A percentile compares a stretch with the other conserved stretches of the same genome.
phyloP scores from a whole-genome alignment of 169 alveolate species.

The Eimeria necatrix region DNA sequence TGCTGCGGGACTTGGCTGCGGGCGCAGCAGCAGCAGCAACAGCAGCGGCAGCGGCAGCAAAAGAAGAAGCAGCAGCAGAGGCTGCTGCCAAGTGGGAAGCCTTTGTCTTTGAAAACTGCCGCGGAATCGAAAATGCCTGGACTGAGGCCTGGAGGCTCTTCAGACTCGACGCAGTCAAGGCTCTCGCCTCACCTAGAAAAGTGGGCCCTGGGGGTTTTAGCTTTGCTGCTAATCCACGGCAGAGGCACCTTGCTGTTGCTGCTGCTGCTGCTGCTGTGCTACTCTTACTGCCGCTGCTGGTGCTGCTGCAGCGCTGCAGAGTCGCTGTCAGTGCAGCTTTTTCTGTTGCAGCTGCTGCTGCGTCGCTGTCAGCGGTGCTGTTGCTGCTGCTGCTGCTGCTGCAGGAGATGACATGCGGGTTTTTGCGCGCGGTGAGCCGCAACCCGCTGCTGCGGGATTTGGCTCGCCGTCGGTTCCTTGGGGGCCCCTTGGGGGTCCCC shows the following conservation, averaged over 20 bases:
- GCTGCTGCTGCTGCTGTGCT: background rate
- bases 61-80: background rate
- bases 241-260: no score
- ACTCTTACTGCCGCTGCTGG: background rate
- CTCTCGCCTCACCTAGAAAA: slow-evolving; percentile 70
- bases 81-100: slow-evolving; percentile 66
- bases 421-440: slow-evolving; percentile 43
- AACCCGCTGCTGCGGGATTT: slow-evolving; percentile 66
- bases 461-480: slow-evolving; percentile 57
- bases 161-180: slow-evolving; percentile 73
- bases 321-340: background rate
- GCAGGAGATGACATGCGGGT: slow-evolving; percentile 26
- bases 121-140: slow-evolving; percentile 69
- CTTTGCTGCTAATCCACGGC: background rate
- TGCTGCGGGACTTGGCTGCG: background rate
- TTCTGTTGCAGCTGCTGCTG: slow-evolving; percentile 9
- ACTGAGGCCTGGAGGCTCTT: slow-evolving; percentile 78
- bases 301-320: background rate
- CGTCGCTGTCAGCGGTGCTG: background rate
- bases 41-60: slow-evolving; percentile 58
- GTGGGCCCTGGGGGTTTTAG: slow-evolving; percentile 12
- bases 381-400: background rate
- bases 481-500: background rate
- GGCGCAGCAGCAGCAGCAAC: background rate
- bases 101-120: slow-evolving; percentile 58